Percentiles rank a stretch among this genome's conserved stretches.
Evolutionary conservation across 805 yeast genomes (phyloP).

Genomic region (Kodamaea jinghongensis): DNA sequence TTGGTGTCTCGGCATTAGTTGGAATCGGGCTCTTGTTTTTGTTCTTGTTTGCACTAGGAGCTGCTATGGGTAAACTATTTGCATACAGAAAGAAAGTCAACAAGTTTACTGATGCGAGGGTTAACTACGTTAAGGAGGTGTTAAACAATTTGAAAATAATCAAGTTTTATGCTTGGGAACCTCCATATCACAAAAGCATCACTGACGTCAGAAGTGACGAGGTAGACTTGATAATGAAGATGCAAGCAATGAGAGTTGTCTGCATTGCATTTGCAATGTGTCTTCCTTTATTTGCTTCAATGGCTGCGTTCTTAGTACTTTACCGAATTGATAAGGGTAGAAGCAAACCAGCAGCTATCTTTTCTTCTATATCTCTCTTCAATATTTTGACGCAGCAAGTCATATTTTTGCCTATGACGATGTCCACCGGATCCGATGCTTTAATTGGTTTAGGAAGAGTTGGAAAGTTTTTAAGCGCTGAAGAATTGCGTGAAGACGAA

Average conservation of each 20-base stretch:
- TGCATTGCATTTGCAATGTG: conserved; percentile 62
- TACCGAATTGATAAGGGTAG: conserved; percentile 30
- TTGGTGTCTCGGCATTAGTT: conserved; percentile 25
- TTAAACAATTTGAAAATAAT: conserved; percentile 75
- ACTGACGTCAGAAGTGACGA: conserved; percentile 58
- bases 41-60: conserved; percentile 41
- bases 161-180: conserved; percentile 91
- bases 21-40: conserved; percentile 21
- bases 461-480: conserved; percentile 48
- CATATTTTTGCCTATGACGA: conserved; percentile 67
- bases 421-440: conserved; percentile 68
- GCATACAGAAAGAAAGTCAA: conserved; percentile 46
- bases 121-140: conserved; percentile 73
- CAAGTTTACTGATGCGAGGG: conserved; percentile 70
- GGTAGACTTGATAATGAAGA: conserved; percentile 54
- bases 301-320: conserved; percentile 48
- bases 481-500: conserved; percentile 31
- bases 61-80: conserved; percentile 52
- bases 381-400: conserved; percentile 60
- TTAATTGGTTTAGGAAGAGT: conserved; percentile 59
- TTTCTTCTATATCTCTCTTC: conserved; percentile 70
- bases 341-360: conserved; percentile 58
- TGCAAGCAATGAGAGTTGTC: conserved; percentile 65
- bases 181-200: conserved; percentile 62
- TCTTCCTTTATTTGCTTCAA: conserved; percentile 68